A percentile compares a stretch with the other conserved stretches of the same genome.
Evolutionary conservation across 192 early-diverging fungal genomes (phyloP).

Genomic region (Coemansia sp.): DNA sequence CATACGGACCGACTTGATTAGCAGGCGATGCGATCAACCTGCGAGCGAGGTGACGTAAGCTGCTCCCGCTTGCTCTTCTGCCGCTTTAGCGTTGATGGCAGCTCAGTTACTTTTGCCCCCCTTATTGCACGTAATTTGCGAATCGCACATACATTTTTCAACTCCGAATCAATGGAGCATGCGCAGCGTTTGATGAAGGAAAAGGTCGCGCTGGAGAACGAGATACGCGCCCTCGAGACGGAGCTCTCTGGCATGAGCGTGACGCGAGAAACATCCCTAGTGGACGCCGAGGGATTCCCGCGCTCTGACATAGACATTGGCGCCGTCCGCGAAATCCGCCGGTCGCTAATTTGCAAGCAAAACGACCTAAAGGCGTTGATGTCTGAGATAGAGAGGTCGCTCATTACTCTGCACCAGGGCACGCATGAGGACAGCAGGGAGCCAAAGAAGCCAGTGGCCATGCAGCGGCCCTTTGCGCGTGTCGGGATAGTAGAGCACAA

Average conservation of each 20-base stretch:
- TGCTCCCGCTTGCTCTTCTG: not conserved
- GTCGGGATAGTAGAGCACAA: slow-evolving; percentile 35
- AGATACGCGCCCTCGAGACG: slow-evolving; percentile 30
- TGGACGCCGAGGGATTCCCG: slow-evolving; percentile 68
- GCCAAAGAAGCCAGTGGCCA: not conserved
- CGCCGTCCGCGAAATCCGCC: slow-evolving; percentile 58
- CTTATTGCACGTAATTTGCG: too few relatives aligned
- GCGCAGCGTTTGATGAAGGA: slow-evolving; percentile 32
- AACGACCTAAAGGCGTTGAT: slow-evolving; percentile 64
- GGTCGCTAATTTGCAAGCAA: slow-evolving; percentile 55
- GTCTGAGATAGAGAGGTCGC: slow-evolving; percentile 57
- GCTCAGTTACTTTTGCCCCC: too few relatives aligned
- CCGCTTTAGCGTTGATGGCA: too few relatives aligned
- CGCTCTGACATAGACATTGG: slow-evolving; percentile 71
- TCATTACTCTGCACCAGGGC: slow-evolving; percentile 54
- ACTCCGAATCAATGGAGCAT: slow-evolving; percentile 23
- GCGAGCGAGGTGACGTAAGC: not conserved
- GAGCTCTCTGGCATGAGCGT: slow-evolving; percentile 46
- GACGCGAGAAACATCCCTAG: slow-evolving; percentile 57
- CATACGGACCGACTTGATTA: not conserved
- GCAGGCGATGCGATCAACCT: not conserved
- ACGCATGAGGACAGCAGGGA: not conserved
- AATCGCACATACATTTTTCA: too few relatives aligned
- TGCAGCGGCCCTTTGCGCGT: slow-evolving; percentile 43
- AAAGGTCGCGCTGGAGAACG: slow-evolving; percentile 34